Evolutionary conservation across 1,284 basidiomycete species (phyloP), one percentile per base, ranked within the genome.

Genomic region (Lignosus rhinocerotis): DNA sequence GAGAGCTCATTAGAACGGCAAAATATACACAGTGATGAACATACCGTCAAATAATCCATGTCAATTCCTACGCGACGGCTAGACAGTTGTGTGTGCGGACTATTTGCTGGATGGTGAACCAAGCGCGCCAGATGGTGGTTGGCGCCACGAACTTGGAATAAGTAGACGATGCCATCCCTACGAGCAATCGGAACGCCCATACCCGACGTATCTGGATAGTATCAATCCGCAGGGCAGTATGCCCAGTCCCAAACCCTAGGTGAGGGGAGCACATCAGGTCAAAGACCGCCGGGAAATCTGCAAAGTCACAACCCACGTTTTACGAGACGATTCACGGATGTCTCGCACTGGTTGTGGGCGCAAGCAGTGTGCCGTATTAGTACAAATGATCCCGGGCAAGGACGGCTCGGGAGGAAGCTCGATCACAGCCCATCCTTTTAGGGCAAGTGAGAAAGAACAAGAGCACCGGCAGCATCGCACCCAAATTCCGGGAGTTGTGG

Each of bases 401-500:
- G 33, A 25, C n/a, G 42, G 34, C 16, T 19, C 7, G 5, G 34
- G 19, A 11, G 25, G 34, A 39, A 25, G 46, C 50, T 53, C 46
- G 51, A 53, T 53, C 33, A 36, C 31, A 21, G 21, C 7, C 17
- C 19, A 39, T 4, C 56, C 56, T 16, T 21, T 33, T 52, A 17
- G 17, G 56, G 56, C 19, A 53, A 38, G 51, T 38, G 12, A 38
- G 38, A 12, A 50, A 53, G 56, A 57, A 53, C 19, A 41, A 36
- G 30, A 51, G 44, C 30, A 38, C 31, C 39, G 32, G 36, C 12
- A 25, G 42, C 55, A 52, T 42, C 50, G 56, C 51, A 47, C 42
- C n/a, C 25, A 5, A 10, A 11, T 11, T 31, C 30, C 30, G n/a
- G 10, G 16, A 25, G 2, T 3, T 42, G 38, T 42, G 50, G 39